A percentile compares a stretch with the other conserved stretches of the same genome.
Evolutionary conservation across 2,329 filamentous ascomycete species (phyloP).

Genomic region (Penicillium sp.): DNA sequence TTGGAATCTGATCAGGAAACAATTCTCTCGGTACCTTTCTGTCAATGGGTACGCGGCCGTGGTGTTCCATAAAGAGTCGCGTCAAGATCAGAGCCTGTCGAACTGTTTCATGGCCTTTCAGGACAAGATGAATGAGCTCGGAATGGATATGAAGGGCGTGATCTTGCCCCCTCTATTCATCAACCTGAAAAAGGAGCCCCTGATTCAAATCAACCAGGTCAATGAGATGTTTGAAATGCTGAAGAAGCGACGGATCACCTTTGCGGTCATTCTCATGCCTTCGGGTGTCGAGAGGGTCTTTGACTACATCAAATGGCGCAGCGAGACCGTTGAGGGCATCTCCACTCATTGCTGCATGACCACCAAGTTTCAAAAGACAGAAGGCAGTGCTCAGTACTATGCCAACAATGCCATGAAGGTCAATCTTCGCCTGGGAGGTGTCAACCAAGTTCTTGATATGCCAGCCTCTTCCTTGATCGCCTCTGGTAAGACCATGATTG

Average conservation of each 20-base stretch:
- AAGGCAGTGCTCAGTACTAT: slow-evolving; percentile 45
- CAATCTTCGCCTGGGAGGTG: slow-evolving; percentile 69
- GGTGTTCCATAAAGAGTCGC: background rate
- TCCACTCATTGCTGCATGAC: slow-evolving; percentile 58
- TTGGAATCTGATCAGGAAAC: slow-evolving; percentile 15
- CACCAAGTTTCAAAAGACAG: slow-evolving; percentile 40
- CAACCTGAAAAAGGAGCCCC: background rate
- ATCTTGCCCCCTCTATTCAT: background rate
- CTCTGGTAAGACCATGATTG: slow-evolving; percentile 69
- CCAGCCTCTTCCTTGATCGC: slow-evolving; percentile 50
- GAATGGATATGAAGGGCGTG: background rate
- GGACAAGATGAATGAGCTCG: background rate
- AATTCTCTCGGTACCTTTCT: slow-evolving; percentile 1
- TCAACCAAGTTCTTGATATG: slow-evolving; percentile 58
- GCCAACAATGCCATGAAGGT: slow-evolving; percentile 69
- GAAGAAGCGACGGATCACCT: background rate
- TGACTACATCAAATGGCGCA: slow-evolving; percentile 57
- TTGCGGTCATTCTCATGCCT: slow-evolving; percentile 42
- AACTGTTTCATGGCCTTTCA: background rate
- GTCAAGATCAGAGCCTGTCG: background rate
- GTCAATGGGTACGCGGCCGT: slow-evolving; percentile 6
- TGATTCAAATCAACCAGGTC: background rate
- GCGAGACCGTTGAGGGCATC: slow-evolving; percentile 58
- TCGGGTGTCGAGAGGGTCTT: slow-evolving; percentile 51
- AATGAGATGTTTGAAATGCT: background rate